Base-by-base conservation (phyloP, 2,329 filamentous ascomycete species). In the Microdochium bolleyi region DNA sequence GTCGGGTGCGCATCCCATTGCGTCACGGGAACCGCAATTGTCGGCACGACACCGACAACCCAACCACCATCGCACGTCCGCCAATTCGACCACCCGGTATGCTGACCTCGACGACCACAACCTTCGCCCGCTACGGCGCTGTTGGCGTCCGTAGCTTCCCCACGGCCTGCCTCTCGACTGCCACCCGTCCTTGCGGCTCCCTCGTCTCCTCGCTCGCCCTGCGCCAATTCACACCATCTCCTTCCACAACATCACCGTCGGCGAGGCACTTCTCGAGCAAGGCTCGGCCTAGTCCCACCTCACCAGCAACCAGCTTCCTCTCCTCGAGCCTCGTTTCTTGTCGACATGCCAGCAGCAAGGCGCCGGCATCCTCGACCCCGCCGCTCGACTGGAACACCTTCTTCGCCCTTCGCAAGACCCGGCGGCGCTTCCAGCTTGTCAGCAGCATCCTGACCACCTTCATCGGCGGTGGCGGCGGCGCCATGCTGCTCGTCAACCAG, bases 301-400 rank as follows among this genome's bases (percentile, higher is more conserved):
- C 50, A 30, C 46, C 58, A 1, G 51, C 54, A 37, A 52, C 57
- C 14, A n/a, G 56, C 25, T 14, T 59, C 58, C 52, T 63, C 56
- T n/a, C n/a, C n/a, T n/a, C 54, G 60, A 58, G 27, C 44, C 57
- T 63, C 53, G 52, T 57, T 2, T 24, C 54, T 24, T 61, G 61
- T n/a, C 63, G 66, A 5, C 53, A 62, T 16, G 56, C 63, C 16
- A 51, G 60, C 22, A 52, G 64, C 38, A 58, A 64, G 21, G 56
- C 61, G 2, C 49, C 62, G 4, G 51, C 66, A 25, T 53, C 59
- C 14, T 58, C 69, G 11, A 54, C 69, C 19, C 56, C 64, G 51
- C 60, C 64, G 30, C 81, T 92, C 44, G 82, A 90, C 72, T 97
- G 92, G 92, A 87, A 96, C 74, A 84, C 83, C 51, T 97, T 96